A percentile compares a stretch with the other conserved stretches of the same genome.
phyloP scores from a whole-genome alignment of 352 stramenopile species.

The Phytophthora tubulina region DNA sequence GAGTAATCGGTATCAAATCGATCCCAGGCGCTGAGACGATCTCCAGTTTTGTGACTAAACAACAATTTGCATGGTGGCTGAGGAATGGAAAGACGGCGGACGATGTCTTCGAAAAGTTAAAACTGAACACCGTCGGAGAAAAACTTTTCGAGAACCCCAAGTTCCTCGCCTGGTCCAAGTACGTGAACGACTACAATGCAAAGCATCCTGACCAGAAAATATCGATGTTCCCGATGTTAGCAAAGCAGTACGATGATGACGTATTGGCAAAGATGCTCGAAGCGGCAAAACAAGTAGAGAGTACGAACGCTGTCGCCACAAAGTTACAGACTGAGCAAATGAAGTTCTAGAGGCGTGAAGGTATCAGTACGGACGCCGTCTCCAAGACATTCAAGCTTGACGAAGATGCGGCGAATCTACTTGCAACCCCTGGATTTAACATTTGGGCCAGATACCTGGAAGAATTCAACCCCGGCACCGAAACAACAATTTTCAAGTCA shows the following conservation, averaged over 20 bases:
- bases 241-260: not conserved
- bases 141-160: constrained; percentile 1
- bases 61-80: constrained; percentile 1
- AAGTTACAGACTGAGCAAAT: constrained; percentile 15
- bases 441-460: constrained; percentile 20
- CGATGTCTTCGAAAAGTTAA: constrained; percentile 8
- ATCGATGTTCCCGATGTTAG: constrained; percentile 5
- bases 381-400: constrained; percentile 17
- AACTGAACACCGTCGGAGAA: not conserved
- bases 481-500: constrained; percentile 5
- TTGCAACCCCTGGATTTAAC: constrained; percentile 4
- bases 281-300: constrained; percentile 1
- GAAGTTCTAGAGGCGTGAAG: not conserved
- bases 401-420: not conserved
- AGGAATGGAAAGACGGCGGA: constrained; percentile 1
- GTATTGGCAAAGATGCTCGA: constrained; percentile 6
- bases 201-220: not conserved
- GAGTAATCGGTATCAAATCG: not conserved
- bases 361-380: not conserved
- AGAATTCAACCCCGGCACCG: constrained; percentile 10
- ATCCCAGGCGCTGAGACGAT: not conserved
- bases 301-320: not conserved
- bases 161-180: constrained; percentile 4
- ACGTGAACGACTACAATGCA: constrained; percentile 7
- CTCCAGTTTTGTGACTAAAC: constrained; percentile 1